Evolutionary conservation across 2,329 filamentous ascomycete genomes (phyloP), one percentile per base, ranked within the genome.

Genomic region (Ploettnerulaceae sp.): DNA sequence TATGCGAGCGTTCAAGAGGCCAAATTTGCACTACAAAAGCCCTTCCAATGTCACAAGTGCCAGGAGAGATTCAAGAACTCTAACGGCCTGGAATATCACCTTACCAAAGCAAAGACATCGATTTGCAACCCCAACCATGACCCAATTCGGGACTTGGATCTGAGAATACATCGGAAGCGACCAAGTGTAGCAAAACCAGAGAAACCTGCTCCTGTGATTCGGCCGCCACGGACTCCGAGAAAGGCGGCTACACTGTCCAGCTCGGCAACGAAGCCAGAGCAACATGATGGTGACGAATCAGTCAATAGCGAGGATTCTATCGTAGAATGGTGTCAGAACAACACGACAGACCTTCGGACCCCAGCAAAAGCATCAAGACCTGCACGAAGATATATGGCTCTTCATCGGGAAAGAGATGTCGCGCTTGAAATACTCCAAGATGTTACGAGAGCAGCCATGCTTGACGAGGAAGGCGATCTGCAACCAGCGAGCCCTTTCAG

Each of bases 71-170:
- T 60, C 43, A 64, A 62, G 39, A 64, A 64, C 38, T 47, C 57
- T 7, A 57, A 57, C n/a, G 64, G 64, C 14, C 47, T 66, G 3
- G 54, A 61, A 36, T 66, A 66, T 45, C 64, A 66, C 49, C 24
- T 57, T 2, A 56, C 45, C 2, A 61, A 61, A 40, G 57, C 63
- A 6, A 51, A 59, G 18, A 59, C 57, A 4, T 38, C 54, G 3
- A n/a, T n/a, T n/a, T 66, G 64, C 46, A 66, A 66, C 49, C 64
- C 63, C 2, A 54, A 58, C 31, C 60, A 43, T 22, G 51, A 55
- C 6, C 26, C 42, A n/a, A 39, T 36, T 28, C 31, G 29, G 17
- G 36, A 47, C 18, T 34, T 50, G 14, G 37, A 42, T 15, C 52
- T 51, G 20, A 31, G 37, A 41, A 17, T 25, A 5, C 24, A 34